Conservation (phyloP, 2,329 filamentous ascomycete genomes). For the Colletotrichum tamarilloi region DNA sequence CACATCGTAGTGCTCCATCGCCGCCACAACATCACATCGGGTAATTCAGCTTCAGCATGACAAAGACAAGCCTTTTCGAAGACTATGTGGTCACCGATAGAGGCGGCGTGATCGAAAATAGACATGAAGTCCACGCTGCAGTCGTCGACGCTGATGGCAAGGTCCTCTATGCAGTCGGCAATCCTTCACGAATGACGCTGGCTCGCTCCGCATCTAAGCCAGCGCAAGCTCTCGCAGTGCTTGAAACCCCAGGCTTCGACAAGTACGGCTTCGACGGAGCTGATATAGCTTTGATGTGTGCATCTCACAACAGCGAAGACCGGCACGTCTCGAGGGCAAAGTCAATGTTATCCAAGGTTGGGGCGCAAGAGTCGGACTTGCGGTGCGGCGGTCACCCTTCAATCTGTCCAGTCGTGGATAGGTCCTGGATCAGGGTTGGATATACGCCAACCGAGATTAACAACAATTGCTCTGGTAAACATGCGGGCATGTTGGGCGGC, state of each 20-base stretch:
- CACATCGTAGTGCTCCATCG: background rate
- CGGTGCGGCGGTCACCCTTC: constrained; percentile 55
- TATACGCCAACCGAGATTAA: constrained; percentile 50
- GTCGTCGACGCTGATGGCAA: constrained; percentile 50
- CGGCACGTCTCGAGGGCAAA: constrained; percentile 50
- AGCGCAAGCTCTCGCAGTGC: constrained; percentile 54
- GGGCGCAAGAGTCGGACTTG: constrained; percentile 48
- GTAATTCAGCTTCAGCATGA: background rate
- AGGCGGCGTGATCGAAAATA: constrained; percentile 55
- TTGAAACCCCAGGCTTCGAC: constrained; percentile 53
- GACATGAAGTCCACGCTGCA: constrained; percentile 55
- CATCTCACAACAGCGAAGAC: constrained; percentile 58
- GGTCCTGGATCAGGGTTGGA: constrained; percentile 50
- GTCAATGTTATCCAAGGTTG: constrained; percentile 50
- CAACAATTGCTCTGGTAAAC: constrained; percentile 62
- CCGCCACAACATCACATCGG: background rate
- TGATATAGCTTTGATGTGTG: constrained; percentile 59
- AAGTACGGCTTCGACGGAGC: constrained; percentile 49
- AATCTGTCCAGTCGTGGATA: constrained; percentile 48
- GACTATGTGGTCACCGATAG: constrained; percentile 51
- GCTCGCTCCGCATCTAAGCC: constrained; percentile 59
- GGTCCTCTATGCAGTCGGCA: constrained; percentile 52
- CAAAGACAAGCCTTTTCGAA: constrained; percentile 6
- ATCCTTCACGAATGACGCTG: constrained; percentile 54
- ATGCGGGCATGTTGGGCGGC: constrained; percentile 58